Percentiles rank a stretch among this genome's conserved stretches.
Conservation (phyloP, 331 rosid genomes). For the Malus hybrid region DNA sequence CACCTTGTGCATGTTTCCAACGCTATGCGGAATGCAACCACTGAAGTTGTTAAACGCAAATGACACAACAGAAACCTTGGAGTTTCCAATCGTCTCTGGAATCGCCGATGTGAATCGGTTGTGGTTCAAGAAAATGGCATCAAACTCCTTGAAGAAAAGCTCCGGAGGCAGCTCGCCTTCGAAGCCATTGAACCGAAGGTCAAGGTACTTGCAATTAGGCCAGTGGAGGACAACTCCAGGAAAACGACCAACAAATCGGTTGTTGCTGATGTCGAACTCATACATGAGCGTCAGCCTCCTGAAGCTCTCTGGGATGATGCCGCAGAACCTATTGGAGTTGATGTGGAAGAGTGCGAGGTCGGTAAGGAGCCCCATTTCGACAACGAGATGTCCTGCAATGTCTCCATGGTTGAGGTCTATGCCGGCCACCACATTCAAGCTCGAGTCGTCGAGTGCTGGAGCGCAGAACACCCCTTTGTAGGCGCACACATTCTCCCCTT, state of each 20-base stretch:
- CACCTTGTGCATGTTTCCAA: conserved; percentile 39
- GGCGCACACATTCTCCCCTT: conserved; percentile 48
- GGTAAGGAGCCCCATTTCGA: conserved; percentile 37
- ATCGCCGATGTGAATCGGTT: conserved; percentile 33
- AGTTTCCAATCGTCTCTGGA: conserved; percentile 48
- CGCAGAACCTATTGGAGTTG: conserved; percentile 62
- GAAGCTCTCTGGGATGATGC: conserved; percentile 37
- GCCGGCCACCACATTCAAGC: conserved; percentile 44
- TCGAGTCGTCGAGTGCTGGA: conserved; percentile 39
- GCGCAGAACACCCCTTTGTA: conserved; percentile 63
- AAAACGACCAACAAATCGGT: conserved; percentile 49
- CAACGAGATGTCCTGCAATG: conserved; percentile 53
- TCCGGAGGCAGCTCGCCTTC: conserved; percentile 44
- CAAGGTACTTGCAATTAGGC: conserved; percentile 36
- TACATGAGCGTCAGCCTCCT: conserved; percentile 22
- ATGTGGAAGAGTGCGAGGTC: conserved; percentile 50
- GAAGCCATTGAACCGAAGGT: conserved; percentile 49
- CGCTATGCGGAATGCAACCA: conserved; percentile 49
- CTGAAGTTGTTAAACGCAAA: conserved; percentile 45
- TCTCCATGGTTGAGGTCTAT: conserved; percentile 56
- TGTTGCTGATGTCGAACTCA: conserved; percentile 65
- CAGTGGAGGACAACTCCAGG: conserved; percentile 37
- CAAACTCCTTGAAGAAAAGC: conserved; percentile 31
- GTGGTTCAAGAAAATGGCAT: conserved; percentile 60
- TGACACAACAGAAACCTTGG: conserved; percentile 34